Base-by-base conservation (phyloP, 2,329 filamentous ascomycete genomes). In the Ophiostoma quercus region DNA sequence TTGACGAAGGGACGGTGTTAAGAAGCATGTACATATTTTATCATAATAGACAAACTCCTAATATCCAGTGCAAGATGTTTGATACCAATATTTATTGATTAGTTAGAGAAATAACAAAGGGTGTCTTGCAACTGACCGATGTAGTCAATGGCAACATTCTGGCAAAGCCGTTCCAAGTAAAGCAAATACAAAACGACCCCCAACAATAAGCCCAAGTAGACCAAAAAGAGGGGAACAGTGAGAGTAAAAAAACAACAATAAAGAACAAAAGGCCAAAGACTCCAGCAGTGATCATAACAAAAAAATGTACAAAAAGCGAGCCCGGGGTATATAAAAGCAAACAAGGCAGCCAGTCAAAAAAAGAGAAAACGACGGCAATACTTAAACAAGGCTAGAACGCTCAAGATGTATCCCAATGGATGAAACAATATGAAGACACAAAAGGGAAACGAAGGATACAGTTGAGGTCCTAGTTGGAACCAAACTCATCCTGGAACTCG, bases 31-130 rank as follows among this genome's bases (percentile, higher is more conserved):
- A 57, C 51, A 57, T 57, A 57, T 57, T 57, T 16, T 57, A 25
- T 25, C 51, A 57, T 57, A 57, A 57, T 57, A 57, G 51, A 57
- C 51, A 57, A 57, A 57, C 51, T 57, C 51, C 51, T 29, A 57
- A 29, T 25, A 57, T 25, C 14, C 14, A 47, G 16, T 57, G n/a
- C 22, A 57, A 12, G 22, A 11, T 7, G 0, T 25, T 11, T 6
- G 12, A 25, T 57, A 25, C 22, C 19, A 12, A 11, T 29, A 57
- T 47, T 47, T n/a, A 1, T 19, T 47, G 19, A 47, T 5, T n/a
- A n/a, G 2, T 16, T 47, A 16, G 43, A 19, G 16, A 19, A 47
- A 16, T 47, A 47, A 47, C 43, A 19, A 47, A 47, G 6, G 43
- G 43, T 6, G 5, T 8, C 43, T 47, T 47, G 16, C 43, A 7